These are phyloP conservation scores for Mycena sanguinolenta DNA, from an alignment of 768 basidiomycete genomes.

Conservation along the genomic window DNA sequence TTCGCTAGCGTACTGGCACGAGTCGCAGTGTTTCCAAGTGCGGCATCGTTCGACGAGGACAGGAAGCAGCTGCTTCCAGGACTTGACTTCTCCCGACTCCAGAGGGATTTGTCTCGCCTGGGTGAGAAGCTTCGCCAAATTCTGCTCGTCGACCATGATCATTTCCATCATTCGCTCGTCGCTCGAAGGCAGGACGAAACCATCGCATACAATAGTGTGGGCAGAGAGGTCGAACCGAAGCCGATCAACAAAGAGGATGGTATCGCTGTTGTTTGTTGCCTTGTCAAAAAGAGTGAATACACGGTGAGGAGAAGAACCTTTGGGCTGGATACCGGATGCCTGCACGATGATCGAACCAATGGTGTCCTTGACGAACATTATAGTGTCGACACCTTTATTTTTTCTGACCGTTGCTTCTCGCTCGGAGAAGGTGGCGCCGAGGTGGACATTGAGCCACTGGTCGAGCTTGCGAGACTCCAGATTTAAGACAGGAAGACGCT, in stretches of 20 bases:
- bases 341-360: constrained; percentile 46
- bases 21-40: constrained; percentile 61
- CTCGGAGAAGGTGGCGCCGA: constrained; percentile 21
- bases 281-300: constrained; percentile 43
- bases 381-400: constrained; percentile 51
- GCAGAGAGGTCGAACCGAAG: constrained; percentile 64
- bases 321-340: constrained; percentile 42
- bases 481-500: constrained; percentile 46
- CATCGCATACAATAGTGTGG: constrained; percentile 66
- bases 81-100: constrained; percentile 51
- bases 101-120: constrained; percentile 38
- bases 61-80: constrained; percentile 69
- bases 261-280: constrained; percentile 43
- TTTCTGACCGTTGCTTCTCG: constrained; percentile 50
- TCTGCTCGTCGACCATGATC: neutral
- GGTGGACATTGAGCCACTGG: constrained; percentile 49
- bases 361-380: constrained; percentile 50
- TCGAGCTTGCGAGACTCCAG: constrained; percentile 16
- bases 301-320: constrained; percentile 6
- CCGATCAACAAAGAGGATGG: constrained; percentile 60
- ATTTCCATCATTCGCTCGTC: constrained; percentile 38
- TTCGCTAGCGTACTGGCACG: constrained; percentile 61
- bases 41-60: constrained; percentile 66
- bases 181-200: constrained; percentile 58
- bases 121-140: constrained; percentile 28